Conservation (phyloP, 768 basidiomycete genomes). For the Chiua virens region DNA sequence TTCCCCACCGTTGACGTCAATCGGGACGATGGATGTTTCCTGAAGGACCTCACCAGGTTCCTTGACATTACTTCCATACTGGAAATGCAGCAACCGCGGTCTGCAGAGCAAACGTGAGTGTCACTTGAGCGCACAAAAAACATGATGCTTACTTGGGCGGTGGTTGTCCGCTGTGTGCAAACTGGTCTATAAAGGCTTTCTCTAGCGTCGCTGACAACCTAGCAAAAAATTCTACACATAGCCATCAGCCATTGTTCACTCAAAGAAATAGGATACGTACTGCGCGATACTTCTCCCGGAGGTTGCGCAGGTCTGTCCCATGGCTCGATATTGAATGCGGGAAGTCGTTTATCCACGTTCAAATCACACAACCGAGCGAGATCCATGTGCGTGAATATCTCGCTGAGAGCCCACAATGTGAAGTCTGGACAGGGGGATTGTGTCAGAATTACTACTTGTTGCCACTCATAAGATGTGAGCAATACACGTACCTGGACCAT, state of each 20-base stretch:
- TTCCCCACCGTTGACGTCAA: conserved; percentile 47
- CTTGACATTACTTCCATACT: conserved; percentile 46
- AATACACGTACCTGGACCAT: conserved; percentile 38
- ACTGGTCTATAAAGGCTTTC: conserved; percentile 38
- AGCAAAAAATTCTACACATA: conserved; percentile 49
- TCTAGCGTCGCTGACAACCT: conserved; percentile 47
- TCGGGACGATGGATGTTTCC: conserved; percentile 49
- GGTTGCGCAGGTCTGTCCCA: conserved; percentile 36
- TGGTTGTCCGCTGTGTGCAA: conserved; percentile 31
- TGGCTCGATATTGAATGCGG: conserved; percentile 44
- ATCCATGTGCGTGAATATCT: conserved; percentile 71
- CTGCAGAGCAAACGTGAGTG: conserved; percentile 11
- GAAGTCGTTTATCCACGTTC: conserved; percentile 49
- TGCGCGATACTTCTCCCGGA: conserved; percentile 44
- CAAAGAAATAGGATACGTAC: conserved; percentile 25
- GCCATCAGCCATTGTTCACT: conserved; percentile 13
- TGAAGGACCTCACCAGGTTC: conserved; percentile 32
- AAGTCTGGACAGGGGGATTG: conserved; percentile 35
- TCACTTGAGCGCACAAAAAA: neutral
- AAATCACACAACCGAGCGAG: conserved; percentile 59
- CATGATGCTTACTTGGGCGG: conserved; percentile 25
- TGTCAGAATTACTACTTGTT: neutral
- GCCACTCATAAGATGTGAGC: neutral
- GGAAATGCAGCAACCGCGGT: conserved; percentile 54
- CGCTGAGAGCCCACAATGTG: conserved; percentile 56